phyloP scores from a whole-genome alignment of 768 basidiomycete species.

The Aureoboletus auriporus region DNA sequence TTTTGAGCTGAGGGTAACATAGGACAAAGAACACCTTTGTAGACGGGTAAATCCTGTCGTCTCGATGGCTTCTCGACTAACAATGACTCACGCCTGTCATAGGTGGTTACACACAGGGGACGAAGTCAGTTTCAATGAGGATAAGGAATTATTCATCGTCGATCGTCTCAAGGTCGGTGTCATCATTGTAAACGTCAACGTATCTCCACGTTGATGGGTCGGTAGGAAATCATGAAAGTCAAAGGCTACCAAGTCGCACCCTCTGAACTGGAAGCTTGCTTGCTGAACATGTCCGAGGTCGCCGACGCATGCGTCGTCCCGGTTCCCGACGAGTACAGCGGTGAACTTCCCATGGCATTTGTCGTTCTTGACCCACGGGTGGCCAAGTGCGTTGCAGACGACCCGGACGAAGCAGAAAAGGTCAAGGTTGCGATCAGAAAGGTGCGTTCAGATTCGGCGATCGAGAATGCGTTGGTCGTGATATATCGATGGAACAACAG shows the following conservation, averaged over 20 bases:
- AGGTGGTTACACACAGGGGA: conserved; percentile 73
- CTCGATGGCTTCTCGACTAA: background rate
- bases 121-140: conserved; percentile 50
- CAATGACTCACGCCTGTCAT: background rate
- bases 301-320: conserved; percentile 62
- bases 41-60: conserved; percentile 46
- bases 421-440: conserved; percentile 47
- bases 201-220: conserved; percentile 4
- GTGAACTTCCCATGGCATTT: conserved; percentile 70
- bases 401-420: conserved; percentile 25
- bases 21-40: conserved; percentile 69
- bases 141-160: conserved; percentile 55
- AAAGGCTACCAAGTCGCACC: conserved; percentile 73
- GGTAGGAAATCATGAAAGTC: conserved; percentile 64
- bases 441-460: conserved; percentile 28
- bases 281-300: conserved; percentile 59
- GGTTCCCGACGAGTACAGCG: conserved; percentile 64
- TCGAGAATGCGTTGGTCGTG: conserved; percentile 3
- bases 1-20: background rate
- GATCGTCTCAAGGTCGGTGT: conserved; percentile 56
- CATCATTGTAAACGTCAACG: background rate
- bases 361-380: conserved; percentile 49
- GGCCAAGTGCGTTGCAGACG: conserved; percentile 29
- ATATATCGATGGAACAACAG: conserved; percentile 24
- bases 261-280: conserved; percentile 65